Base-by-base conservation (phyloP, 2,329 filamentous ascomycete species). In the Alternaria angustiovoidea region DNA sequence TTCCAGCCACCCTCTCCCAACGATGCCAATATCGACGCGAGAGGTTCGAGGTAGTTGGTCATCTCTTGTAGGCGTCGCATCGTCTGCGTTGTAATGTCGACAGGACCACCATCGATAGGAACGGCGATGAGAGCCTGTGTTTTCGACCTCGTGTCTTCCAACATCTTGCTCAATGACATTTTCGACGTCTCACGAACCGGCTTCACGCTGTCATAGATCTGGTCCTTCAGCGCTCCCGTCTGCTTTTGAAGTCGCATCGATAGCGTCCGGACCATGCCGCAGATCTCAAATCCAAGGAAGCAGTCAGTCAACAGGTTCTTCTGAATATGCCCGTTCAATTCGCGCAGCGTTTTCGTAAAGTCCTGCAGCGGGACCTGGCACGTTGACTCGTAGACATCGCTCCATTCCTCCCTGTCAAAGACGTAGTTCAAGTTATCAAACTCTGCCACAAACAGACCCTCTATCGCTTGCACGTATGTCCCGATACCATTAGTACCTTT, bases 141-240 rank as follows among this genome's bases (percentile, higher is more conserved):
- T 66, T 87, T 91, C 41, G 88, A 88, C 69, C 89, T 89, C 16
- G 90, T 93, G 67, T 97, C 93, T 30, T 95, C 93, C 2, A 98
- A 82, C 22, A 99, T 82, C 71, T 94, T 92, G 9, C 88, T 86
- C 16, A 99, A 84, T 0, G 94, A 97, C 1, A 87, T 85, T 76
- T 97, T 97, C 39, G 92, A 94, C 0, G 94, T 98, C 75, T 97
- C 94, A 20, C 94, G 88, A 11, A 98, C 87, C 1, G 95, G 95
- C 70, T 95, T 93, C 14, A 98, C 82, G 8, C 93, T 92, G 55
- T 96, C 92, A 5, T 92, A 89, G 52, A 99, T 87, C 6, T 92
- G 87, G 30, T 87, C 84, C 75, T 97, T 97, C 59, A 97, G 84
- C 72, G 97, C 93, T 2, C 93, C 93, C 0, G 93, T 96, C 62